phyloP scores from a whole-genome alignment of 148 eudicot species.

The Nepenthes mirabilis region DNA sequence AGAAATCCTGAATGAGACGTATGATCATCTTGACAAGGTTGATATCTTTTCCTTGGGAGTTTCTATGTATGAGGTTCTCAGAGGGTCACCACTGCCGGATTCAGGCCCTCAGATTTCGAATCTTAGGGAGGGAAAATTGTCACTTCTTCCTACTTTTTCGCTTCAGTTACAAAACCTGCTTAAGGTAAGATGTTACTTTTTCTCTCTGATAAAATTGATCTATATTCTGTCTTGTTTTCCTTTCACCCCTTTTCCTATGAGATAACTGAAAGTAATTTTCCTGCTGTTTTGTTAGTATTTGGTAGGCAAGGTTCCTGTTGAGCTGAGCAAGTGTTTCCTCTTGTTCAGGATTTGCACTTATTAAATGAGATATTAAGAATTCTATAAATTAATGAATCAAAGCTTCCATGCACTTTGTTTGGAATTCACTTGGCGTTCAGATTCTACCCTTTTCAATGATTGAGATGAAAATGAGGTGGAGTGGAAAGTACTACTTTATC shows the following conservation, averaged over 20 bases:
- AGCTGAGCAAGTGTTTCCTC: too few relatives aligned
- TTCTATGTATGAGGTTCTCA: conserved; percentile 62
- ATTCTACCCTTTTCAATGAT: too few relatives aligned
- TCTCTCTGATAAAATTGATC: neutral
- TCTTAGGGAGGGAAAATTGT: conserved; percentile 62
- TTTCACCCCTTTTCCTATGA: neutral
- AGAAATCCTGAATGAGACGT: conserved; percentile 78
- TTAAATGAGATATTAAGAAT: too few relatives aligned
- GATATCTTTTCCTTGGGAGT: conserved; percentile 85
- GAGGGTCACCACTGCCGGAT: conserved; percentile 60
- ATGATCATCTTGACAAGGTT: conserved; percentile 86
- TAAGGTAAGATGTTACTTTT: conserved; percentile 38
- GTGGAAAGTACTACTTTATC: too few relatives aligned
- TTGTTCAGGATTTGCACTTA: too few relatives aligned
- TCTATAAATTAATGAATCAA: too few relatives aligned
- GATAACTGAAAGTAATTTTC: neutral
- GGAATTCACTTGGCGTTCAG: too few relatives aligned
- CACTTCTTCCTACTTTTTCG: conserved; percentile 74
- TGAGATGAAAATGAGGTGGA: too few relatives aligned
- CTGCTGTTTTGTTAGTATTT: neutral
- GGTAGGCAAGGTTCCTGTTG: neutral
- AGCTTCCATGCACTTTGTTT: too few relatives aligned
- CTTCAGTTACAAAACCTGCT: conserved; percentile 62
- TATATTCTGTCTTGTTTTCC: neutral
- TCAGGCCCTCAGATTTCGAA: conserved; percentile 36